Conservation (phyloP, 2,329 filamentous ascomycete species). For the Hypoxylon sp. region DNA sequence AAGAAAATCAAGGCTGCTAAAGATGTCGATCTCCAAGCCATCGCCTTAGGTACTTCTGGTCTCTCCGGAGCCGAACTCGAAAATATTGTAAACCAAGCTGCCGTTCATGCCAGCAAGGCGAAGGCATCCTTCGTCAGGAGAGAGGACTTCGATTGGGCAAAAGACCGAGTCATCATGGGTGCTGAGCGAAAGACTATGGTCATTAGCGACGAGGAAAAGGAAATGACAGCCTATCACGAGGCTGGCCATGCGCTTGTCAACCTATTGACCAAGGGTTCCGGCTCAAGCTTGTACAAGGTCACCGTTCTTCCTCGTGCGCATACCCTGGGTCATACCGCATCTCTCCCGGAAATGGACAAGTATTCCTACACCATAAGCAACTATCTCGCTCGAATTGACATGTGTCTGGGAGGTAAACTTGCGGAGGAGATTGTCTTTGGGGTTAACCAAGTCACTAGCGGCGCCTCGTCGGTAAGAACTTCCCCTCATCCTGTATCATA, state of each 20-base stretch:
- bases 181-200: slow-evolving; percentile 91
- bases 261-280: slow-evolving; percentile 80
- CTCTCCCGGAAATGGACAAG: slow-evolving; percentile 91
- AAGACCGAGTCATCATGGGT: slow-evolving; percentile 98
- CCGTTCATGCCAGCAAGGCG: slow-evolving; percentile 91
- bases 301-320: slow-evolving; percentile 94
- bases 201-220: slow-evolving; percentile 92
- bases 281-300: slow-evolving; percentile 91
- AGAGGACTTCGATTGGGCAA: slow-evolving; percentile 94
- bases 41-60: slow-evolving; percentile 90
- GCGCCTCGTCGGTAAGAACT: slow-evolving; percentile 79
- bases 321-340: slow-evolving; percentile 87
- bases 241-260: slow-evolving; percentile 94
- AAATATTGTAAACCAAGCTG: slow-evolving; percentile 96
- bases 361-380: slow-evolving; percentile 90
- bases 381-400: slow-evolving; percentile 83
- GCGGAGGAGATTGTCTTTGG: slow-evolving; percentile 94
- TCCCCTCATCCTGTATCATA: neutral
- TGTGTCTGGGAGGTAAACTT: slow-evolving; percentile 87
- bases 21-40: slow-evolving; percentile 85
- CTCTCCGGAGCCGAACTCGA: slow-evolving; percentile 97
- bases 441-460: slow-evolving; percentile 90
- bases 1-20: slow-evolving; percentile 86
- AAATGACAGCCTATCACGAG: slow-evolving; percentile 96
- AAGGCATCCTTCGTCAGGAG: slow-evolving; percentile 82